These are phyloP conservation scores for Carnegiea gigantea DNA, from an alignment of 179 eudicot genomes.

Conservation along the genomic window DNA sequence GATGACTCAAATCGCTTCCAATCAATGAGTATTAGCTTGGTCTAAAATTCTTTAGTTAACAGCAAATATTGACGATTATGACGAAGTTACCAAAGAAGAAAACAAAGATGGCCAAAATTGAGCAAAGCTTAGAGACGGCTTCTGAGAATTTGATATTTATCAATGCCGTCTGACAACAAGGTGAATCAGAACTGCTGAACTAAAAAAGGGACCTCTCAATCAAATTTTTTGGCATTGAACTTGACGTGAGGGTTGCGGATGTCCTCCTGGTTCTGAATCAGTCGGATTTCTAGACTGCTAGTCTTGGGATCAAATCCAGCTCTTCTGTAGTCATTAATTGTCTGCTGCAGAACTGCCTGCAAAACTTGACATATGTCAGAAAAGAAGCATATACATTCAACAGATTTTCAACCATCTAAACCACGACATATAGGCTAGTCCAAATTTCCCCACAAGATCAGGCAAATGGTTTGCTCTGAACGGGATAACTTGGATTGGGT, in stretches of 20 bases:
- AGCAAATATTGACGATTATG: background rate
- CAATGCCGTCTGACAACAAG: background rate
- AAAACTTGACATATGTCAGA: constrained; percentile 6
- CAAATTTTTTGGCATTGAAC: constrained; percentile 59
- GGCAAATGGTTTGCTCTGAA: background rate
- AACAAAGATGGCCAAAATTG: background rate
- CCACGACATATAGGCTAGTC: background rate
- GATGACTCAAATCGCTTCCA: background rate
- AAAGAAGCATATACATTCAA: background rate
- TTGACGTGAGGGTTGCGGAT: constrained; percentile 75
- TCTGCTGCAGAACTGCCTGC: constrained; percentile 78
- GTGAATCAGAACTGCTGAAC: background rate
- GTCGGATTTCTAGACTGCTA: constrained; percentile 90
- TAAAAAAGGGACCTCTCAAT: background rate
- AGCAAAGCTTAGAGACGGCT: no score
- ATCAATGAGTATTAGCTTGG: background rate
- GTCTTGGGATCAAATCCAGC: constrained; percentile 76
- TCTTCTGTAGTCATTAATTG: constrained; percentile 56
- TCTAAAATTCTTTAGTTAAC: background rate
- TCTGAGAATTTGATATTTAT: background rate
- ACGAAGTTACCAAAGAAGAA: background rate
- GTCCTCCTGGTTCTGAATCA: constrained; percentile 86
- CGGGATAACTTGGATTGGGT: no score
- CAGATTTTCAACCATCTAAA: background rate
- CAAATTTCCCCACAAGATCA: background rate